Percentiles rank a stretch among this genome's conserved stretches.
These are phyloP conservation scores for Rasamsonia emersonii DNA, from an alignment of 2,329 filamentous ascomycete genomes.

Conservation along the genomic window DNA sequence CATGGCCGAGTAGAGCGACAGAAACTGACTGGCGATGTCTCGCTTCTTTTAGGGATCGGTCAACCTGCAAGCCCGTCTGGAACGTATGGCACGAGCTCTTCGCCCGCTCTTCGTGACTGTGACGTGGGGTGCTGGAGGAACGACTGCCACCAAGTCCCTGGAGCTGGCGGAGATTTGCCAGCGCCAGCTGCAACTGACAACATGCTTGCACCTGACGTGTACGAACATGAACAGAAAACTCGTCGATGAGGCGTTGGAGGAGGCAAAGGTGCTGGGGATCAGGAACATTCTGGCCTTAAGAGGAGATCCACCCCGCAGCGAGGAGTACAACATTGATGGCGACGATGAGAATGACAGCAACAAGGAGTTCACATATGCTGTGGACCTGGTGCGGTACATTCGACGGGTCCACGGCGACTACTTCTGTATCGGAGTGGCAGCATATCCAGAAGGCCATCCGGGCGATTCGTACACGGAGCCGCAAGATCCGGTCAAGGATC, in stretches of 20 bases:
- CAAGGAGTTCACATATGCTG: conserved; percentile 77
- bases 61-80: conserved; percentile 84
- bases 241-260: conserved; percentile 81
- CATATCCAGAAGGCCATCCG: conserved; percentile 90
- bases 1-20: no score
- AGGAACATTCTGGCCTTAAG: conserved; percentile 87
- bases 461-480: conserved; percentile 83
- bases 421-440: conserved; percentile 91
- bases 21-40: conserved; percentile 15
- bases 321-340: conserved; percentile 69
- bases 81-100: conserved; percentile 87
- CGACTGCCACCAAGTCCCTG: conserved; percentile 80
- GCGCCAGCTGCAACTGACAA: conserved; percentile 82
- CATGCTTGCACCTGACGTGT: conserved; percentile 91
- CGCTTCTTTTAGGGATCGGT: conserved; percentile 58
- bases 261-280: conserved; percentile 83
- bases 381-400: conserved; percentile 87
- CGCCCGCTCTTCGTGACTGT: conserved; percentile 93
- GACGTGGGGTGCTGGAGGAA: conserved; percentile 95
- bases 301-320: conserved; percentile 80
- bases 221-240: conserved; percentile 89
- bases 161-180: conserved; percentile 94
- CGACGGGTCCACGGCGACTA: conserved; percentile 78
- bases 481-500: conserved; percentile 56
- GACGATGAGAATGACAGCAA: conserved; percentile 51